phyloP scores from a whole-genome alignment of 2,329 filamentous ascomycete species.

The Alternaria viburni region DNA sequence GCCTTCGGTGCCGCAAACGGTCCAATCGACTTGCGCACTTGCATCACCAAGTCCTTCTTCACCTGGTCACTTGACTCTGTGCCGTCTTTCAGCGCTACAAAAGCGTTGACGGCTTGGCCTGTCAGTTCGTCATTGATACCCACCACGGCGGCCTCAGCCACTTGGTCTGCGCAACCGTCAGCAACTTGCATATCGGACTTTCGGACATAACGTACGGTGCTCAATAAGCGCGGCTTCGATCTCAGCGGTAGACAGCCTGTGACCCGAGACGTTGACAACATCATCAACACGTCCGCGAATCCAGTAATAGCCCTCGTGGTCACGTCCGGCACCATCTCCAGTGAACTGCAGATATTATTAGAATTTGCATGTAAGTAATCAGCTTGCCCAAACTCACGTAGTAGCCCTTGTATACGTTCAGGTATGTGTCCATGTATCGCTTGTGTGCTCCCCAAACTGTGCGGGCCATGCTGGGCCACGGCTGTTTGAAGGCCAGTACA shows the following conservation, averaged over 20 bases:
- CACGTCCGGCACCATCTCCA: conserved; percentile 90
- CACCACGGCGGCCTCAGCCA: conserved; percentile 95
- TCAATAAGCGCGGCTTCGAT: conserved; percentile 97
- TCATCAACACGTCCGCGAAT: conserved; percentile 98
- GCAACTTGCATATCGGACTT: conserved; percentile 11
- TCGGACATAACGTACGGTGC: conserved; percentile 63
- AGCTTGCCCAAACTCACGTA: conserved; percentile 69
- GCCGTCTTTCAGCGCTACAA: conserved; percentile 89
- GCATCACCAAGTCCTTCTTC: conserved; percentile 90
- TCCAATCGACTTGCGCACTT: conserved; percentile 96
- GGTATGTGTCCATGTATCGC: conserved; percentile 97
- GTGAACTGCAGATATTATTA: conserved; percentile 68
- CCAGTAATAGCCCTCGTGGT: conserved; percentile 99
- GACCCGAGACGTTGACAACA: conserved; percentile 96
- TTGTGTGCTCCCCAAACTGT: conserved; percentile 98
- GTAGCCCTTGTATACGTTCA: conserved; percentile 97
- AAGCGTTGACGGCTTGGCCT: conserved; percentile 96
- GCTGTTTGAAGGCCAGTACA: conserved; percentile 94
- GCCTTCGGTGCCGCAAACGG: conserved; percentile 97
- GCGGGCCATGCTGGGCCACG: conserved; percentile 98
- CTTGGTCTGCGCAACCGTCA: conserved; percentile 59
- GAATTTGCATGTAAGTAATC: conserved; percentile 3
- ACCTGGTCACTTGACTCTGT: conserved; percentile 78
- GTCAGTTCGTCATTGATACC: conserved; percentile 93
- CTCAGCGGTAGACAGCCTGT: conserved; percentile 94